phyloP scores from a whole-genome alignment of 441 rosid genomes.

The Oxalis stricta region DNA sequence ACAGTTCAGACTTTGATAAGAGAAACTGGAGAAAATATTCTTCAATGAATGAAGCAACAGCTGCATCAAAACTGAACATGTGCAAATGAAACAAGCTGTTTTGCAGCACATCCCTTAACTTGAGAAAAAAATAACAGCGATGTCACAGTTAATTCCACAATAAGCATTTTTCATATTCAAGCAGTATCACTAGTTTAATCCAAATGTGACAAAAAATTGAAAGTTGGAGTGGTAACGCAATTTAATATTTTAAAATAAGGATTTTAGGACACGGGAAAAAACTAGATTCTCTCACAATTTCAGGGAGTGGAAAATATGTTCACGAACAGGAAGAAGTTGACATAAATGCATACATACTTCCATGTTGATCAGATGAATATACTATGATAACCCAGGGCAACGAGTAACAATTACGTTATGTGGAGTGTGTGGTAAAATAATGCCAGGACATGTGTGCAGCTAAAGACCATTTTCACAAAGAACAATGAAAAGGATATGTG shows the following conservation, averaged over 20 bases:
- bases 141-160: too few relatives aligned
- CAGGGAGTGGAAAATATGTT: neutral
- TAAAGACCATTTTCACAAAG: slow-evolving; percentile 3
- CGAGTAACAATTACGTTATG: too few relatives aligned
- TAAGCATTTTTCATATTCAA: too few relatives aligned
- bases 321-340: neutral
- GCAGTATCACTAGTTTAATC: too few relatives aligned
- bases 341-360: neutral
- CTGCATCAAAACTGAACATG: neutral
- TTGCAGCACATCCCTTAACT: neutral
- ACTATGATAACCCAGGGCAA: too few relatives aligned
- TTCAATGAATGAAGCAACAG: neutral
- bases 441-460: too few relatives aligned
- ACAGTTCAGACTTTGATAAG: neutral
- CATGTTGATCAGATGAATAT: too few relatives aligned
- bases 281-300: neutral
- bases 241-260: too few relatives aligned
- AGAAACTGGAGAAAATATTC: neutral
- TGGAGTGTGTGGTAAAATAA: neutral
- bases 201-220: too few relatives aligned
- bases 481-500: slow-evolving; percentile 67
- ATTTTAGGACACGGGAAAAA: too few relatives aligned
- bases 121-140: neutral
- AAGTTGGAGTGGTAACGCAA: too few relatives aligned
- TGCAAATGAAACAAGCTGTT: neutral